phyloP scores from a whole-genome alignment of 306 rosid genomes.

The Corylus avellana region DNA sequence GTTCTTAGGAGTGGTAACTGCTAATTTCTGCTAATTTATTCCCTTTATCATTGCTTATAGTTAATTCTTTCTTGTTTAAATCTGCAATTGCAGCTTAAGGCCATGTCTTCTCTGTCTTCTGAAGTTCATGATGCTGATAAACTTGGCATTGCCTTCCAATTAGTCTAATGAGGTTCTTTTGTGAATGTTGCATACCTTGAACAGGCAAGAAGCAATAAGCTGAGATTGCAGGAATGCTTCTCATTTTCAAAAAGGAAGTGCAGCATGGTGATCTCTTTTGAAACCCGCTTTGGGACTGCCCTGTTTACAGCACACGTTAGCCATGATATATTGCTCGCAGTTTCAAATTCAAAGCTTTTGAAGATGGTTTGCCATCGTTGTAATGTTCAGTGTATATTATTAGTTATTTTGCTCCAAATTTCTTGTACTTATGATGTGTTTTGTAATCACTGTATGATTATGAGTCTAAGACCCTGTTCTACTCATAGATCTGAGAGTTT shows the following conservation, averaged over 20 bases:
- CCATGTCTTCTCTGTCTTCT: neutral
- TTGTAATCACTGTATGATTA: conserved; percentile 6
- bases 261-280: conserved; percentile 7
- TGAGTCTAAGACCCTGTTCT: neutral
- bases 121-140: neutral
- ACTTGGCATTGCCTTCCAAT: neutral
- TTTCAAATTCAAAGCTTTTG: conserved; percentile 22
- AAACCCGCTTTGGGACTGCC: conserved; percentile 9
- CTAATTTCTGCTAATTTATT: no score
- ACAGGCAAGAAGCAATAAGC: conserved; percentile 36
- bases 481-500: neutral
- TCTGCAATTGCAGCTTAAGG: neutral
- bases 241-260: neutral
- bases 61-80: neutral
- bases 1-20: no score
- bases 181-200: conserved; percentile 18
- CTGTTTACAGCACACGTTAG: neutral
- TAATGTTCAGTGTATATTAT: conserved; percentile 11
- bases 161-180: conserved; percentile 6
- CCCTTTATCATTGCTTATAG: neutral
- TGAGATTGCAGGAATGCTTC: conserved; percentile 12
- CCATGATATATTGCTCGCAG: neutral
- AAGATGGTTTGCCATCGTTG: conserved; percentile 12
- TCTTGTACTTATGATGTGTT: neutral
- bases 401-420: neutral